Base-by-base conservation (phyloP, 495 filamentous ascomycete genomes). In the Staphylotrichum longicolle region DNA sequence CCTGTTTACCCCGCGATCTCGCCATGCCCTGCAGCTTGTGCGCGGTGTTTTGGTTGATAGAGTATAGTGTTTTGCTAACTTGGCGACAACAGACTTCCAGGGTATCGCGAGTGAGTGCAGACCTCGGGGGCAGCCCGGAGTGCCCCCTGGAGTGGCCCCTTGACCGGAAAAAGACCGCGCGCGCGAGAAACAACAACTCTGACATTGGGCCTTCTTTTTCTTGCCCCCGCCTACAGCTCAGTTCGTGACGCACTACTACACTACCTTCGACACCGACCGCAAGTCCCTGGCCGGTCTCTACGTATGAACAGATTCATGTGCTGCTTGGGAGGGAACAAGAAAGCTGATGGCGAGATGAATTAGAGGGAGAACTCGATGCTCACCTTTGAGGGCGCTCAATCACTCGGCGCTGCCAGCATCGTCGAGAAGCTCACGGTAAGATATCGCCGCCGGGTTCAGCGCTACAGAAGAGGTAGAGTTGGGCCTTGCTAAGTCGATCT, bases 221-320 rank as follows among this genome's bases (percentile, higher is more conserved):
- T 15, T 45, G 4, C 45, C 39, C 57, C 47, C 34, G 57, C 52
- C 15, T 11, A 54, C 72, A 97, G 93, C 82, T 64, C 79, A 93
- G 68, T 98, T 98, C 76, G 86, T 91, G 54, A 60, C 84, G 32
- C 93, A 87, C 81, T 98, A 96, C 86, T 96, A 96, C 81, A 75
- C 84, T 58, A 87, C 85, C 54, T 96, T 97, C 75, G 92, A 96
- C 73, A 51, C 61, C 51, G 72, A 88, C 72, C 87, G 91, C 58
- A 63, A 62, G 30, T 63, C 70, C 10, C 81, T 98, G 32, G 78
- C 74, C 3, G 66, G 75, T 52, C 89, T 97, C 77, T 98, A 98
- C 79, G 93, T 96, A 83, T 58, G 82, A 75, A 63, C 15, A 27
- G 20, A 27, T 27, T 1, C 20, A 27, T 27, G 20, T 27, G 20